These are phyloP conservation scores for Cutaneotrichosporon arboriforme DNA, from an alignment of 1,284 basidiomycete genomes.

Conservation along the genomic window DNA sequence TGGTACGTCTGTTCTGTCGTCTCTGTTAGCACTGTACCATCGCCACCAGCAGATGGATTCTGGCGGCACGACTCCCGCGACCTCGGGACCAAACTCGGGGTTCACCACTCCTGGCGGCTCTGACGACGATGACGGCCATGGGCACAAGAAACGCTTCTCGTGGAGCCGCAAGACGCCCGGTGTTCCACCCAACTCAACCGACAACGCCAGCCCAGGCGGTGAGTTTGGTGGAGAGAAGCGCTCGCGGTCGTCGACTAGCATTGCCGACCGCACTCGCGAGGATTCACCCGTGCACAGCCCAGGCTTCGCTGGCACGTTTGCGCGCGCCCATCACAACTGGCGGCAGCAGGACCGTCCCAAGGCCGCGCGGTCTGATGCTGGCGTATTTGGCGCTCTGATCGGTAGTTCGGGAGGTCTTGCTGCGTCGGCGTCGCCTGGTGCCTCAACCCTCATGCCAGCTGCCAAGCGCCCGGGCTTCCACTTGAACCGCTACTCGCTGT, in stretches of 20 bases:
- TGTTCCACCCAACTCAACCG: neutral
- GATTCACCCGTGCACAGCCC: neutral
- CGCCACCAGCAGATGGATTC: constrained; percentile 24
- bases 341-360: constrained; percentile 50
- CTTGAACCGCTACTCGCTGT: constrained; percentile 55
- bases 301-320: constrained; percentile 16
- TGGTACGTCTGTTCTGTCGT: constrained; percentile 42
- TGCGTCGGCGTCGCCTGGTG: constrained; percentile 57
- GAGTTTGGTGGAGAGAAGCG: constrained; percentile 4
- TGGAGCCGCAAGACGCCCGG: neutral
- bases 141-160: constrained; percentile 8
- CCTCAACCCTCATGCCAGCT: constrained; percentile 59
- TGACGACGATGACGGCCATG: constrained; percentile 22
- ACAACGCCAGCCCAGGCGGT: neutral
- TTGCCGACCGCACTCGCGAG: constrained; percentile 5
- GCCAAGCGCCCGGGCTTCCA: constrained; percentile 64
- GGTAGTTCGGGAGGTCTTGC: constrained; percentile 63
- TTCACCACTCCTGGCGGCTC: constrained; percentile 5
- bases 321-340: constrained; percentile 19
- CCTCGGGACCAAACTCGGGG: constrained; percentile 31
- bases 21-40: constrained; percentile 41
- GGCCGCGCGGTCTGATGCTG: constrained; percentile 56
- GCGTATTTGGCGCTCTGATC: constrained; percentile 68
- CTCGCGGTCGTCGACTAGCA: constrained; percentile 1
- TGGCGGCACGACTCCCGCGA: constrained; percentile 27